Base-by-base conservation (phyloP, 2,329 filamentous ascomycete species). In the Aspergillus floridensis region DNA sequence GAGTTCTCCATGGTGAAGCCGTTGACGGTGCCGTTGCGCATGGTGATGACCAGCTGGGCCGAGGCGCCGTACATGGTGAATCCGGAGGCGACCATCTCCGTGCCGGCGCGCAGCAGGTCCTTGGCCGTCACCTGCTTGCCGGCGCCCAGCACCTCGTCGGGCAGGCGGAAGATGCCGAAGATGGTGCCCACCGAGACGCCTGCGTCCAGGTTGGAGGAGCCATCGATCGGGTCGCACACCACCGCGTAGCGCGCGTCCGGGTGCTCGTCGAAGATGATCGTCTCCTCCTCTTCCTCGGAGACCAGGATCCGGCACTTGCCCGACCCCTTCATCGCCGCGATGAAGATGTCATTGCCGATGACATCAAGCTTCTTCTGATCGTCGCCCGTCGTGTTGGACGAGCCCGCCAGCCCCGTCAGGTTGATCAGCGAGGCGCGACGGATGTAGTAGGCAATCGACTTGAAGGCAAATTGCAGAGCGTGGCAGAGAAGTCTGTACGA, bases 21-120 rank as follows among this genome's bases (percentile, higher is more conserved):
- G 79, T 98, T 97, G 78, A 99, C 95, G 63, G 80, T 85, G 65
- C 93, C 91, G 66, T 88, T 91, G 79, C 89, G 91, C 92, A 98
- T 97, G 68, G 95, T 99, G 74, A 99, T 90, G 71, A 99, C 95
- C 49, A 99, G 84, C 81, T 98, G 93, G 4, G 95, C 88, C 3
- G 93, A 97, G 68, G 95, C 95, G 73, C 95, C 95, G 80, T 99
- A 99, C 95, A 99, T 99, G 78, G 95, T 99, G 84, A 99, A 99
- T n/a, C 95, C 95, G 22, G 91, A 88, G 38, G 95, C 93, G 21
- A 98, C 86, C 66, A 98, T 86, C 78, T 97, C 93, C 1, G 90
- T 93, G 58, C 95, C 95, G 1, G 95, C 90, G 77, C 88, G 88
- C 61, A 98, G 85, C 62, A 99, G 85, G 75, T 98, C 93, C 72